phyloP scores from a whole-genome alignment of 805 yeast genomes.

The Candida pseudoglaebosa region DNA sequence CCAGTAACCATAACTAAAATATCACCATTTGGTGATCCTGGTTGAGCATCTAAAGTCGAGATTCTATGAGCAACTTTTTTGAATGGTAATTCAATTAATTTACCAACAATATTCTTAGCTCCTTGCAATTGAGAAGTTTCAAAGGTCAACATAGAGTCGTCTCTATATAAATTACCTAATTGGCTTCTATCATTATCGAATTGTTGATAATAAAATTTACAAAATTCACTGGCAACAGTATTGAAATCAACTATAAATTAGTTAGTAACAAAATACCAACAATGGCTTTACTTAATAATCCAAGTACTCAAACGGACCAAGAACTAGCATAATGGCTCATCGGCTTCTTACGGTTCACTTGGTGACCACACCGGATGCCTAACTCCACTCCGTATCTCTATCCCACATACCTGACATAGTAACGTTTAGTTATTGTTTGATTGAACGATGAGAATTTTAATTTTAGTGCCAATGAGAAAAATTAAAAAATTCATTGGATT shows the following conservation, averaged over 20 bases:
- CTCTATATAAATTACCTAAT: constrained; percentile 92
- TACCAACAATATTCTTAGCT: constrained; percentile 87
- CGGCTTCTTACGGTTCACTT: no score
- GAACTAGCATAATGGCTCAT: no score
- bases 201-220: constrained; percentile 91
- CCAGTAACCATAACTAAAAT: constrained; percentile 98
- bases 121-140: constrained; percentile 95
- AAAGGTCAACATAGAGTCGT: constrained; percentile 95
- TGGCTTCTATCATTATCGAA: constrained; percentile 90
- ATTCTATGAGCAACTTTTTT: constrained; percentile 90
- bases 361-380: no score
- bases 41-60: constrained; percentile 96
- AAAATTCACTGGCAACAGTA: constrained; percentile 69
- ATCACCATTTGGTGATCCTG: constrained; percentile 89
- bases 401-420: no score
- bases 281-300: no score
- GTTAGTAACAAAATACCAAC: no score
- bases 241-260: constrained; percentile 46
- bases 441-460: no score
- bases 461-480: no score
- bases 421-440: no score
- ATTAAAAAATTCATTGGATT: no score
- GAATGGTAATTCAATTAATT: constrained; percentile 84
- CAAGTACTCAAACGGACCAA: no score
- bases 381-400: no score